These are phyloP conservation scores for Globisporangium nunn DNA, from an alignment of 352 stramenopile species.

Conservation along the genomic window DNA sequence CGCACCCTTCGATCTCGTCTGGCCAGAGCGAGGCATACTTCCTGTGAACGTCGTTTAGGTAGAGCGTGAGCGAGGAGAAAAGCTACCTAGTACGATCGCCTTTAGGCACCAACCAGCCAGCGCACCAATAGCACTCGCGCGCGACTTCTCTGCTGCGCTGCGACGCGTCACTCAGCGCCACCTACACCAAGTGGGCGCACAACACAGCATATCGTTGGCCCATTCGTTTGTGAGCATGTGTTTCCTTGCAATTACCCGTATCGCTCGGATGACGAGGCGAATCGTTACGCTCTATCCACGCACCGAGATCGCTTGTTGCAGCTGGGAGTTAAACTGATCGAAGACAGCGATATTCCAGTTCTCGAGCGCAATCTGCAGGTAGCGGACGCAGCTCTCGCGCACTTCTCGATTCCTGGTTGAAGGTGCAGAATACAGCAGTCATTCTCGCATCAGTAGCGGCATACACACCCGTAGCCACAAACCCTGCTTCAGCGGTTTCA, in stretches of 20 bases:
- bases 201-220: not conserved
- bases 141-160: conserved; percentile 46
- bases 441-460: not conserved
- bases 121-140: conserved; percentile 55
- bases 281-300: not conserved
- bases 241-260: too few relatives aligned
- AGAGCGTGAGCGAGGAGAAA: not conserved
- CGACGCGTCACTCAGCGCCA: conserved; percentile 44
- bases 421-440: not conserved
- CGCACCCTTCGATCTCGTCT: conserved; percentile 33
- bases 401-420: conserved; percentile 44
- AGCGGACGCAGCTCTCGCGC: conserved; percentile 55
- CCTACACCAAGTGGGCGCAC: conserved; percentile 9
- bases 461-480: not conserved
- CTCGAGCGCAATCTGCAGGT: conserved; percentile 32
- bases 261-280: not conserved
- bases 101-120: not conserved
- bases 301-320: conserved; percentile 37
- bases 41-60: conserved; percentile 12
- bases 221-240: too few relatives aligned
- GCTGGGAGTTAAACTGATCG: conserved; percentile 30
- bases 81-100: too few relatives aligned
- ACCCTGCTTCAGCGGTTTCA: not conserved
- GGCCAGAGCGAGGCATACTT: conserved; percentile 43
- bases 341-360: conserved; percentile 30